phyloP scores from a whole-genome alignment of 2,329 filamentous ascomycete genomes.

The Colletotrichum neosansevieriae region DNA sequence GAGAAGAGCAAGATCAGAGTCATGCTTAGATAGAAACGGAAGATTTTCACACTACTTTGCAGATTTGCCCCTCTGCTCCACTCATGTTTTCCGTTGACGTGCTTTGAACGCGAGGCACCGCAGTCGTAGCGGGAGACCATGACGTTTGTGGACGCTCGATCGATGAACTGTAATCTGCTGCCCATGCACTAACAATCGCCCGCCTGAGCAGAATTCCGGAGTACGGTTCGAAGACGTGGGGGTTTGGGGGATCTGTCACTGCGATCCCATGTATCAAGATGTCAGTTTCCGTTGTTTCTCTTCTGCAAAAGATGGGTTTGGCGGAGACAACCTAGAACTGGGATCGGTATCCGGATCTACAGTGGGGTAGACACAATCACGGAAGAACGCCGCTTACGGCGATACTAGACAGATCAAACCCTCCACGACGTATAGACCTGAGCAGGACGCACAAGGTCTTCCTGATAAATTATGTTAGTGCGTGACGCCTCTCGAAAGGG shows the following conservation, averaged over 20 bases:
- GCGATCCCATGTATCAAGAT: no score
- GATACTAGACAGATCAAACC: no score
- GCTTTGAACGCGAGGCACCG: background rate
- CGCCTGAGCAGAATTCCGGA: slow-evolving; percentile 6
- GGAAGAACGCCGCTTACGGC: no score
- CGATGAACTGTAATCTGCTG: no score
- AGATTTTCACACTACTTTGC: background rate
- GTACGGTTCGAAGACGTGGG: background rate
- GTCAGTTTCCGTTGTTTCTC: no score
- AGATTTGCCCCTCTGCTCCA: background rate
- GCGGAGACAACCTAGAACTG: no score
- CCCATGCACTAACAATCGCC: background rate
- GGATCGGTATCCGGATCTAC: no score
- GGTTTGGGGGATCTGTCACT: no score
- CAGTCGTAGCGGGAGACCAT: background rate
- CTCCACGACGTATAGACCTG: no score
- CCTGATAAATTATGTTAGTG: background rate
- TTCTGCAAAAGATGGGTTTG: no score
- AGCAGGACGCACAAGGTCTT: no score
- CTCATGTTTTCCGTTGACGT: background rate
- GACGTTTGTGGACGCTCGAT: slow-evolving; percentile 1
- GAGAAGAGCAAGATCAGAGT: background rate
- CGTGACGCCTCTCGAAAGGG: background rate
- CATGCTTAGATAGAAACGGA: slow-evolving; percentile 1
- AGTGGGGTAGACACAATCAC: no score